Conservation (phyloP, 768 basidiomycete genomes). For the Melanogaster broomeanus region DNA sequence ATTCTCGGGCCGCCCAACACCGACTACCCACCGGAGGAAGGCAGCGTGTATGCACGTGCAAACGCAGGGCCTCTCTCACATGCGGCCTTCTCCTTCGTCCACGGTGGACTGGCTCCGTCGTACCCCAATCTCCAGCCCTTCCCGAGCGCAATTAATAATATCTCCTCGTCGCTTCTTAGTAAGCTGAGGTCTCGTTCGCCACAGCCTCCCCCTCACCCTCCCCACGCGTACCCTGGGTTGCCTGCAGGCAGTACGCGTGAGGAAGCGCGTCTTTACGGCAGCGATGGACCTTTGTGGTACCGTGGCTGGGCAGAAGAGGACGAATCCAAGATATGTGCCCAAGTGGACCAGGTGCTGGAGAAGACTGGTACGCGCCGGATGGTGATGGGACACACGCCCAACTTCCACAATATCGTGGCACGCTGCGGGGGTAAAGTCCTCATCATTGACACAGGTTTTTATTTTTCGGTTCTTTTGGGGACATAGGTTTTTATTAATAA, state of each 20-base stretch:
- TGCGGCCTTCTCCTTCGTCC: conserved; percentile 88
- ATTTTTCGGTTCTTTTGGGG: background rate
- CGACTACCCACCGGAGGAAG: conserved; percentile 47
- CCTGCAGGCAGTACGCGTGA: conserved; percentile 64
- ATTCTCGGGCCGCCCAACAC: conserved; percentile 69
- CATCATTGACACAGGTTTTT: conserved; percentile 91
- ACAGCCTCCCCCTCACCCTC: conserved; percentile 78
- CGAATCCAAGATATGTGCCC: conserved; percentile 68
- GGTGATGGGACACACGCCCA: conserved; percentile 97
- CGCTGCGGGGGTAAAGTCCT: conserved; percentile 92
- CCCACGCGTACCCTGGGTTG: conserved; percentile 69
- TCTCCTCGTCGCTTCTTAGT: conserved; percentile 67
- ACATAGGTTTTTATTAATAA: conserved; percentile 16
- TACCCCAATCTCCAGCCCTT: conserved; percentile 80
- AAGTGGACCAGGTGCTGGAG: conserved; percentile 69
- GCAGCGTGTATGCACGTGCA: conserved; percentile 32
- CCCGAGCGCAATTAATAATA: conserved; percentile 77
- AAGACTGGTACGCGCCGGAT: conserved; percentile 83
- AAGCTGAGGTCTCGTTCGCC: conserved; percentile 68
- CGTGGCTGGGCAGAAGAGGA: conserved; percentile 84
- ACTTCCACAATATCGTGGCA: conserved; percentile 83
- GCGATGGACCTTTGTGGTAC: conserved; percentile 92
- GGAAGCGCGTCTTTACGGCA: conserved; percentile 71
- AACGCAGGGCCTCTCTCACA: conserved; percentile 59
- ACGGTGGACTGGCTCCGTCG: conserved; percentile 84